phyloP scores from a whole-genome alignment of 163 green algal genomes.

The Scenedesmus sp. region DNA sequence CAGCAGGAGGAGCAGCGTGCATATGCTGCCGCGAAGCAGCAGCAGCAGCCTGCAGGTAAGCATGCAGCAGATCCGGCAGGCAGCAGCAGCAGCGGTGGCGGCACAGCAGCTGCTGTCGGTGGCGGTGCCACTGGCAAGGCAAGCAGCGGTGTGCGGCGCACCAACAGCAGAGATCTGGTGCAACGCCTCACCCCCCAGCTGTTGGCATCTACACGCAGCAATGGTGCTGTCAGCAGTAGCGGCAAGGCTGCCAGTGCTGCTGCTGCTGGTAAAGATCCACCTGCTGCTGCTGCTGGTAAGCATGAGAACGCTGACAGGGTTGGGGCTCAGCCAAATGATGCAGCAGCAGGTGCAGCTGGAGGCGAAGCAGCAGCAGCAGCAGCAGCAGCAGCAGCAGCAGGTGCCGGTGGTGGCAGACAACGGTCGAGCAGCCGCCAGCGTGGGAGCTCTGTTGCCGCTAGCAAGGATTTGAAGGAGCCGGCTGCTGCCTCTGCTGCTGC shows the following conservation, averaged over 20 bases:
- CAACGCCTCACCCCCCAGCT: background rate
- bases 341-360: background rate
- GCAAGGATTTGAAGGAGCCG: background rate
- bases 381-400: conserved; percentile 19
- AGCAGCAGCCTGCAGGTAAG: conserved; percentile 3
- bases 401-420: background rate
- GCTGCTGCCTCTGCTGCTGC: background rate
- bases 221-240: background rate
- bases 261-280: background rate
- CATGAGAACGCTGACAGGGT: background rate
- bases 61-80: background rate
- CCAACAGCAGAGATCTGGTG: background rate
- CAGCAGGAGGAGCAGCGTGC: background rate
- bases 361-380: conserved; percentile 11
- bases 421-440: background rate
- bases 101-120: background rate
- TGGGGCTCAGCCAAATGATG: no score
- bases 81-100: background rate
- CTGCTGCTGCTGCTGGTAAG: background rate
- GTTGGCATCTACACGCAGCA: conserved; percentile 33
- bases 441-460: background rate
- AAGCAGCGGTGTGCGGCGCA: background rate
- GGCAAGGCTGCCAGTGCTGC: background rate
- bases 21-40: background rate
- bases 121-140: background rate